These are phyloP conservation scores for Dysphania ambrosioides DNA, from an alignment of 148 eudicot genomes.

Conservation along the genomic window DNA sequence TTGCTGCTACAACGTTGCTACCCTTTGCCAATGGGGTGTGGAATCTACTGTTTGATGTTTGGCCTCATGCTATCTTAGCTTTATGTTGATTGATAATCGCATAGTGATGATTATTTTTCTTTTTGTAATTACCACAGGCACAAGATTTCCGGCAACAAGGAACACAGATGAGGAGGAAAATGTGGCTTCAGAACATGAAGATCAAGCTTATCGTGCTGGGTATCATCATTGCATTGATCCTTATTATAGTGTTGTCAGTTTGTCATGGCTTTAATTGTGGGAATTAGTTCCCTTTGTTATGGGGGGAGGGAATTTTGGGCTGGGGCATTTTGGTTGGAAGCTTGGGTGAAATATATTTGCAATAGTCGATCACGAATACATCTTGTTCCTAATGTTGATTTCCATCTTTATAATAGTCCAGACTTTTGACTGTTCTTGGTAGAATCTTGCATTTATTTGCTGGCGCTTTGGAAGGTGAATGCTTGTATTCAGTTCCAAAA, in stretches of 20 bases:
- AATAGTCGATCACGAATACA: slow-evolving; percentile 22
- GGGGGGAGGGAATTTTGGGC: neutral
- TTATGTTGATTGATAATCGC: neutral
- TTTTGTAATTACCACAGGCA: slow-evolving; percentile 24
- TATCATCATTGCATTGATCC: slow-evolving; percentile 49
- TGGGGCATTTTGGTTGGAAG: slow-evolving; percentile 11
- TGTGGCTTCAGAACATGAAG: slow-evolving; percentile 58
- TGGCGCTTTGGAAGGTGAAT: slow-evolving; percentile 30
- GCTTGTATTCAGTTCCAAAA: slow-evolving; percentile 30
- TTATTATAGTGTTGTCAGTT: slow-evolving; percentile 44
- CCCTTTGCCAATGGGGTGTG: neutral
- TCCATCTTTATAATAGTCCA: slow-evolving; percentile 19
- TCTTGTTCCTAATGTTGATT: slow-evolving; percentile 26
- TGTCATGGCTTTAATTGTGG: slow-evolving; percentile 47
- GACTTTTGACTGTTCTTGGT: slow-evolving; percentile 31
- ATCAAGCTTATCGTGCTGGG: slow-evolving; percentile 50
- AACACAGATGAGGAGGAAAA: slow-evolving; percentile 48
- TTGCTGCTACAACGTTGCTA: neutral
- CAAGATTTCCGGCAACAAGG: slow-evolving; percentile 49
- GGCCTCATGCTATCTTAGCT: neutral
- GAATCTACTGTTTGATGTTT: neutral
- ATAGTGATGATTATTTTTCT: neutral
- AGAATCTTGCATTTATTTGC: slow-evolving; percentile 26
- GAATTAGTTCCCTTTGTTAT: slow-evolving; percentile 19
- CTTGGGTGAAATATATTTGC: slow-evolving; percentile 21